A percentile compares a stretch with the other conserved stretches of the same genome.
Conservation (phyloP, 176 grass and related monocot species). For the Stipa capillata region DNA sequence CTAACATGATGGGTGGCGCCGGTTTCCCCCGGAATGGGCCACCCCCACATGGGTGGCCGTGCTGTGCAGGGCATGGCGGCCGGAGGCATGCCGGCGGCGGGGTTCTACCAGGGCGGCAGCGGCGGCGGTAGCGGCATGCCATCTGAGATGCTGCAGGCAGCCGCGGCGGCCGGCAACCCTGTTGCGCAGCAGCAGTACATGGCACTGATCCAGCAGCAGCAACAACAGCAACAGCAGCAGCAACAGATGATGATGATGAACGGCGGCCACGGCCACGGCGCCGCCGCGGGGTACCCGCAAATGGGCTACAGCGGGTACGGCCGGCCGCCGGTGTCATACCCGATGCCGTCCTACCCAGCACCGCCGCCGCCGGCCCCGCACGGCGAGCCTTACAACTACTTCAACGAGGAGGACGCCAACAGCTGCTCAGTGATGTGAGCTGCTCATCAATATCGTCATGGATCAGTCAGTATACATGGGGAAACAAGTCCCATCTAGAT, state of each 20-base stretch:
- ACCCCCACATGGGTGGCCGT: constrained; percentile 22
- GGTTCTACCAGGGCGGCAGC: constrained; percentile 2
- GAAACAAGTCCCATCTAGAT: constrained; percentile 34
- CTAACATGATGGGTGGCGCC: constrained; percentile 35
- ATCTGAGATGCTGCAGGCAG: constrained; percentile 52
- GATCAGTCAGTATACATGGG: constrained; percentile 20
- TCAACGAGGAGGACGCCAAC: constrained; percentile 64
- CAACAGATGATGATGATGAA: constrained; percentile 48
- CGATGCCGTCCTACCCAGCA: constrained; percentile 25
- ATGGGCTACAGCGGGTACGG: constrained; percentile 70
- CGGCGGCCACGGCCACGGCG: constrained; percentile 5
- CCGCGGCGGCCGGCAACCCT: constrained; percentile 30
- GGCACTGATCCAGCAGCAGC: constrained; percentile 34
- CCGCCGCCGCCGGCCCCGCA: constrained; percentile 28
- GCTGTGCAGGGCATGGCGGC: constrained; percentile 29
- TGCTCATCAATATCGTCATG: neutral
- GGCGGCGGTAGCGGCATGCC: constrained; percentile 13
- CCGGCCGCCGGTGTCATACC: constrained; percentile 27
- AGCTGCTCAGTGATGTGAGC: constrained; percentile 67
- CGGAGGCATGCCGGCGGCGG: constrained; percentile 15
- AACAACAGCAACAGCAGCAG: constrained; percentile 40
- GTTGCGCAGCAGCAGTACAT: constrained; percentile 47
- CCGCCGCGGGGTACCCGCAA: constrained; percentile 31
- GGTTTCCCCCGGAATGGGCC: constrained; percentile 43
- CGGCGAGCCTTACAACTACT: constrained; percentile 39